A percentile compares a stretch with the other conserved stretches of the same genome.
Evolutionary conservation across 2,329 filamentous ascomycete species (phyloP).

Genomic region (Penicillium sp.): DNA sequence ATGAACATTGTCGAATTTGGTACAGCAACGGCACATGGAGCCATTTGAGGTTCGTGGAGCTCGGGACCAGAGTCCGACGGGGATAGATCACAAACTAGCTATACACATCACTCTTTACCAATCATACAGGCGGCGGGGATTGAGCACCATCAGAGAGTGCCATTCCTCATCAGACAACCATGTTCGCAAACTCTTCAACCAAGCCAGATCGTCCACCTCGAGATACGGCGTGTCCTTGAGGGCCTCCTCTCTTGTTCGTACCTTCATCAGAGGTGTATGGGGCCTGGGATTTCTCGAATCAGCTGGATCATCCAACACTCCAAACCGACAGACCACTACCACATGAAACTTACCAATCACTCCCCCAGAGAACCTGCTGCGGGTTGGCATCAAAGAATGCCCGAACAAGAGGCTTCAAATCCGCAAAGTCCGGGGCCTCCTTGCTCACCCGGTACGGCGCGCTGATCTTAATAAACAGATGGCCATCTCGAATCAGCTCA

Average conservation of each 20-base stretch:
- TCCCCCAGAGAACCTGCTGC: slow-evolving; percentile 39
- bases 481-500: slow-evolving; percentile 32
- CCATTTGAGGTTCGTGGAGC: too few relatives aligned
- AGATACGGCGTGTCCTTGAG: slow-evolving; percentile 34
- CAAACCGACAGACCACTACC: not conserved
- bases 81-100: too few relatives aligned
- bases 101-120: not conserved
- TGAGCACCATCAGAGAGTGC: slow-evolving; percentile 26
- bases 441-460: slow-evolving; percentile 41
- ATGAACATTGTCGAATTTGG: not conserved
- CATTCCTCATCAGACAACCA: slow-evolving; percentile 29
- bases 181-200: slow-evolving; percentile 27
- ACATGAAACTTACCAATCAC: slow-evolving; percentile 34
- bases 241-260: slow-evolving; percentile 36
- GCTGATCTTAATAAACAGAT: slow-evolving; percentile 42
- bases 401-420: slow-evolving; percentile 24
- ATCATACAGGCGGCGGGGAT: slow-evolving; percentile 22
- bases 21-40: too few relatives aligned
- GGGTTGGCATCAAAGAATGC: slow-evolving; percentile 29
- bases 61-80: too few relatives aligned
- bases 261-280: slow-evolving; percentile 42
- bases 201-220: slow-evolving; percentile 28
- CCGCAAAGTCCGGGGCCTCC: slow-evolving; percentile 32
- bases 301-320: not conserved
- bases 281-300: slow-evolving; percentile 25